Percentiles rank a stretch among this genome's conserved stretches.
Evolutionary conservation across 495 filamentous ascomycete species (phyloP).

Genomic region (Podospora conica): DNA sequence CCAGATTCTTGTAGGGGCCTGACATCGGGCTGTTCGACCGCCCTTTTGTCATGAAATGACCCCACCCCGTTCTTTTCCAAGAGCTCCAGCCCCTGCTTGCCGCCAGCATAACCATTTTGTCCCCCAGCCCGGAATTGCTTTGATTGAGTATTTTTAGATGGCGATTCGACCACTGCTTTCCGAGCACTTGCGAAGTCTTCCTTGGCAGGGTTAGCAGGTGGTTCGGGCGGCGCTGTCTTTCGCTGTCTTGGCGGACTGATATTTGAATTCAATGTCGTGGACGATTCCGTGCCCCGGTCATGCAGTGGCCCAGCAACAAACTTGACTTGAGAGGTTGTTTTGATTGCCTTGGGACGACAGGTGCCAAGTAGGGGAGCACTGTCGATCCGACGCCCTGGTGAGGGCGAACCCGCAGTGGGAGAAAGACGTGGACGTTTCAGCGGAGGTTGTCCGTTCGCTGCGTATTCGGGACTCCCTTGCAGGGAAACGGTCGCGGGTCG

Average conservation of each 20-base stretch:
- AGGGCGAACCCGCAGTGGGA: background rate
- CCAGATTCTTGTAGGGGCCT: background rate
- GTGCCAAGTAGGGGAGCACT: background rate
- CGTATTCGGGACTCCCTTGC: constrained; percentile 2
- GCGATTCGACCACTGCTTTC: background rate
- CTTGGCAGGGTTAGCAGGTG: background rate
- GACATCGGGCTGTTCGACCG: background rate
- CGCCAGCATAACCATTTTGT: background rate
- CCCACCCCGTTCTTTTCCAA: background rate
- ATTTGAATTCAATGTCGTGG: background rate
- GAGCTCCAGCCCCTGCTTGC: background rate
- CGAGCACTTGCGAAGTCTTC: background rate
- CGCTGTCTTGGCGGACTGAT: background rate
- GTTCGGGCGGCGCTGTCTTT: background rate
- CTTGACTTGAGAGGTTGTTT: background rate
- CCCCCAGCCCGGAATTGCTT: background rate
- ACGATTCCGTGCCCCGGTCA: background rate
- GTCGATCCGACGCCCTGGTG: constrained; percentile 1
- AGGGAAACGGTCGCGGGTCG: constrained; percentile 9
- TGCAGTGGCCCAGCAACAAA: background rate
- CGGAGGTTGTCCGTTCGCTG: constrained; percentile 7
- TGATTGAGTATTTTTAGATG: background rate
- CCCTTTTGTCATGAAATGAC: background rate
- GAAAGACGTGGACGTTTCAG: constrained; percentile 16
- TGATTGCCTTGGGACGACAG: background rate